These are phyloP conservation scores for Termitomyces titanicus DNA, from an alignment of 768 basidiomycete genomes.

Conservation along the genomic window DNA sequence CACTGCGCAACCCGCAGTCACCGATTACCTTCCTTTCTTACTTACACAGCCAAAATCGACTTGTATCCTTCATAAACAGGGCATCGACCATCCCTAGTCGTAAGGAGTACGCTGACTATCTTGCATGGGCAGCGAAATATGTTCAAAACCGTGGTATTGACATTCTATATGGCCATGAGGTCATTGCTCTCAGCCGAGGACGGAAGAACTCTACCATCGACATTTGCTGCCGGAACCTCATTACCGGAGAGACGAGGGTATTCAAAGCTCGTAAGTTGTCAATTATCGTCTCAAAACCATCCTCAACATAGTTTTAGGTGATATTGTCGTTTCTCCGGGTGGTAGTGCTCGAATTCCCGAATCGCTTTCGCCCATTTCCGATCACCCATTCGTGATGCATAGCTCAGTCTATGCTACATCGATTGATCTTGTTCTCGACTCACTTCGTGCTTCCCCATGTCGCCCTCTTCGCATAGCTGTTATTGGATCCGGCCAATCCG, in stretches of 20 bases:
- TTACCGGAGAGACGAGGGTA: constrained; percentile 29
- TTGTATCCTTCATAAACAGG: constrained; percentile 51
- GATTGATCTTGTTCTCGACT: constrained; percentile 30
- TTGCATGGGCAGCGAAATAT: constrained; percentile 45
- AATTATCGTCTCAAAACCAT: not conserved
- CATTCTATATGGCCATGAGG: constrained; percentile 43
- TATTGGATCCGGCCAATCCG: constrained; percentile 46
- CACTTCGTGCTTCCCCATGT: constrained; percentile 15
- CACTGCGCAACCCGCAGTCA: constrained; percentile 46
- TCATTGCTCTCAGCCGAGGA: constrained; percentile 34
- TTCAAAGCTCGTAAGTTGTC: constrained; percentile 35
- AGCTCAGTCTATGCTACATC: constrained; percentile 40
- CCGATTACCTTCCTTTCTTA: constrained; percentile 52
- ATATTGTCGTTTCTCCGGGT: constrained; percentile 49
- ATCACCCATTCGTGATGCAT: constrained; percentile 37
- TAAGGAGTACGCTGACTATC: constrained; percentile 52
- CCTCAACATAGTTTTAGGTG: constrained; percentile 24
- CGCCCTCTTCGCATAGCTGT: constrained; percentile 39
- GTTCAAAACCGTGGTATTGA: constrained; percentile 40
- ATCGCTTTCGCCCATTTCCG: constrained; percentile 25
- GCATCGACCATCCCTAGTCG: constrained; percentile 48
- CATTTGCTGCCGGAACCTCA: constrained; percentile 32
- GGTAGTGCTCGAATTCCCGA: constrained; percentile 42
- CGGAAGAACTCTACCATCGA: constrained; percentile 27
- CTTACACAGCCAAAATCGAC: constrained; percentile 44